Percentiles rank a stretch among this genome's conserved stretches.
phyloP scores from a whole-genome alignment of 768 basidiomycete species.

The Phlebiopsis gigantea region DNA sequence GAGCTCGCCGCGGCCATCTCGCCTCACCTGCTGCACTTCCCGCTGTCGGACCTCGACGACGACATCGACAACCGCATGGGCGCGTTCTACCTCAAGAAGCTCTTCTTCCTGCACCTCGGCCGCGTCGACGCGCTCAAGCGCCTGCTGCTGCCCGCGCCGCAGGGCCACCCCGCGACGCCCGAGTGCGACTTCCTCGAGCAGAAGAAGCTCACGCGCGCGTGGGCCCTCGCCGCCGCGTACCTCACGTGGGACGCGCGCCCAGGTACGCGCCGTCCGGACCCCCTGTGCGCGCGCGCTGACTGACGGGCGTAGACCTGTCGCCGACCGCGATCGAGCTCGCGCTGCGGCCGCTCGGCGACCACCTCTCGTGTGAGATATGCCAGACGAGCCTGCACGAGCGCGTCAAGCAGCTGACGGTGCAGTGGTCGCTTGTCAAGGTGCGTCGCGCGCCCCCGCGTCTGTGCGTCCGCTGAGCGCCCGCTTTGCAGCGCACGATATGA shows the following conservation, averaged over 20 bases:
- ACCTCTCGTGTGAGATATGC: constrained; percentile 67
- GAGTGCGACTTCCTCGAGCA: constrained; percentile 70
- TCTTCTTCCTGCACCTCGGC: constrained; percentile 82
- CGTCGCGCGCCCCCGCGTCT: background rate
- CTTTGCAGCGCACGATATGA: background rate
- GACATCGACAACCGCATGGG: constrained; percentile 67
- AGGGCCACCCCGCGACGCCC: constrained; percentile 66
- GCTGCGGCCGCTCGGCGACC: constrained; percentile 62
- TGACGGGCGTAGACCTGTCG: constrained; percentile 51
- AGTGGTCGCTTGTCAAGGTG: constrained; percentile 81
- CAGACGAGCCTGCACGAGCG: constrained; percentile 56
- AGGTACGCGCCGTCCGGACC: constrained; percentile 39
- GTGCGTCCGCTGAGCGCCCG: background rate
- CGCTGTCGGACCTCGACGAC: constrained; percentile 64
- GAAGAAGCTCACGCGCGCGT: constrained; percentile 74
- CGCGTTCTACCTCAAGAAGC: constrained; percentile 69
- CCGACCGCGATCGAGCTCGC: constrained; percentile 68
- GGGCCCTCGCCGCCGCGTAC: constrained; percentile 79
- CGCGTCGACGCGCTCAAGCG: constrained; percentile 79
- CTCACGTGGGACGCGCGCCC: constrained; percentile 81
- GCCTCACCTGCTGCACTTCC: constrained; percentile 67
- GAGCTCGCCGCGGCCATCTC: constrained; percentile 75
- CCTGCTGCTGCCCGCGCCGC: constrained; percentile 68
- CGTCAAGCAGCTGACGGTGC: constrained; percentile 59
- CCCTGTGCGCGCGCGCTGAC: background rate